Base-by-base conservation (phyloP, 2,329 filamentous ascomycete species). In the Chaetomium sp. region DNA sequence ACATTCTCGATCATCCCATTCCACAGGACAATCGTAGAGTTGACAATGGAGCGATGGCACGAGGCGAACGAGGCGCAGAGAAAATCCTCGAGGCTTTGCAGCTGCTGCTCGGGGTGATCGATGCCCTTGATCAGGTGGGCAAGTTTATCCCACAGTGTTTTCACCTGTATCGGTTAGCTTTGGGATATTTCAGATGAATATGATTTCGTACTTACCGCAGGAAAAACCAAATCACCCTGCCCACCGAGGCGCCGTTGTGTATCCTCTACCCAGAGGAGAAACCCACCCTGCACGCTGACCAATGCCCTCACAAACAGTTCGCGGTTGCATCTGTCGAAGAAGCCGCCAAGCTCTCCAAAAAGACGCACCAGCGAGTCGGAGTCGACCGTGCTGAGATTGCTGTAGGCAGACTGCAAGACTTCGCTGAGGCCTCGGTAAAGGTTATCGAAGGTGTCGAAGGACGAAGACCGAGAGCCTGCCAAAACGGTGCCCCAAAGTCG, bases 241-340 rank as follows among this genome's bases (percentile, higher is more conserved):
- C 70, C 72, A 58, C 72, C 71, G 49, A 69, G 66, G 43, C 80
- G 66, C 37, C 71, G 70, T 9, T 76, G 67, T 7, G 69, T 65
- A 65, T 91, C 87, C 54, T 78, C 74, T 43, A 91, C 72, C 86
- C 87, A 91, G 2, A 72, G 61, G 10, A 74, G 72, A 33, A 91
- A 68, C 1, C 85, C 82, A 32, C 74, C 68, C 65, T 94, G 87
- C 7, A 88, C 69, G 35, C 77, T 79, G 12, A 76, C 70, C 7
- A 92, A 68, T 8, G 82, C 74, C 45, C 77, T 77, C 6, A 79
- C 69, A 1, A 83, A 74, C 11, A 85, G 76, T 33, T 78, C 67
- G 2, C 66, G 61, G 49, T 75, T 76, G 51, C 74, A 81, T 47
- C 74, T 74, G 7, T 70, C 68, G 10, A 87, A 65, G 45, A 86